Conservation (phyloP, 495 filamentous ascomycete species). For the Achaetomiella virescens region DNA sequence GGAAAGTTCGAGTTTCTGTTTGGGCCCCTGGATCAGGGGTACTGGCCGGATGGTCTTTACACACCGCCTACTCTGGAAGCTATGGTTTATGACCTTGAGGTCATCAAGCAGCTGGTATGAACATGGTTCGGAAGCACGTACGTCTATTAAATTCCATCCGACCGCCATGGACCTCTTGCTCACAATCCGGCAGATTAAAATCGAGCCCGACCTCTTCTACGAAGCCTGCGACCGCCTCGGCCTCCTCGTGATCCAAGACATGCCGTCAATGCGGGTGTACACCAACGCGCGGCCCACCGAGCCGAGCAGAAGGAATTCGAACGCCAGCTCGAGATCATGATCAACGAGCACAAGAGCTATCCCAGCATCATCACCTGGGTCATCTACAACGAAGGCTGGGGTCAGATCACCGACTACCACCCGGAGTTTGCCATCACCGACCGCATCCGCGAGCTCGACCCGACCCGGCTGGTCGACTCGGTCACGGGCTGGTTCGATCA, state of each 20-base stretch:
- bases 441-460: constrained; percentile 49
- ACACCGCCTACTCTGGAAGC: constrained; percentile 54
- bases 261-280: constrained; percentile 50
- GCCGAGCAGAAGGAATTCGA: constrained; percentile 53
- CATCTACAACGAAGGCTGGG: constrained; percentile 71
- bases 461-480: constrained; percentile 54
- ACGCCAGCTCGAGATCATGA: constrained; percentile 54
- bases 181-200: constrained; percentile 51
- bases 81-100: constrained; percentile 57
- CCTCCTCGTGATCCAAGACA: constrained; percentile 60
- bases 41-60: constrained; percentile 64
- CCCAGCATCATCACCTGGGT: constrained; percentile 54
- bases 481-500: constrained; percentile 58
- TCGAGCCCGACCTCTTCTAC: constrained; percentile 61
- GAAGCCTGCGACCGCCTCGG: constrained; percentile 60
- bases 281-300: constrained; percentile 33
- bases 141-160: constrained; percentile 13
- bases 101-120: constrained; percentile 59
- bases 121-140: constrained; percentile 63
- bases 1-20: constrained; percentile 61
- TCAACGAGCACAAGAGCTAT: constrained; percentile 57
- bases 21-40: constrained; percentile 62
- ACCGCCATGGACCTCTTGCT: not conserved
- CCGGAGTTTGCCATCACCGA: constrained; percentile 53
- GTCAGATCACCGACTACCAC: constrained; percentile 44